A percentile compares a stretch with the other conserved stretches of the same genome.
These are phyloP conservation scores for Populus deltoides DNA, from an alignment of 345 rosid genomes.

Conservation along the genomic window DNA sequence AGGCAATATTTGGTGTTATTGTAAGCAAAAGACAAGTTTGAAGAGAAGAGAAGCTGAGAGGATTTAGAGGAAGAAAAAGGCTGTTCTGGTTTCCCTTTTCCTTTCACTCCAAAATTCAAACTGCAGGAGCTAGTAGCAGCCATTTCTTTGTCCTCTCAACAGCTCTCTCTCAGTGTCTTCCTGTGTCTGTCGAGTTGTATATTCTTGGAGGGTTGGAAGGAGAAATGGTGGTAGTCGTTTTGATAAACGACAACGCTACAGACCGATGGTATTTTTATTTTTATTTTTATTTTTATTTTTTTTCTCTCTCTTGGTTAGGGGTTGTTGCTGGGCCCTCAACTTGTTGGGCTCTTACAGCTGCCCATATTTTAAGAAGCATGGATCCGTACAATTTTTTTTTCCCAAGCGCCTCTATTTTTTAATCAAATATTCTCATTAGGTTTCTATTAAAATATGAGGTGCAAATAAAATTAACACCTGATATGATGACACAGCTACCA, in stretches of 20 bases:
- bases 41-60: neutral
- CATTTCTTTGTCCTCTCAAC: slow-evolving; percentile 3
- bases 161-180: neutral
- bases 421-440: too few relatives aligned
- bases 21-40: slow-evolving; percentile 7
- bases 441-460: too few relatives aligned
- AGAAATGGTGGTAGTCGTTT: neutral
- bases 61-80: slow-evolving; percentile 1
- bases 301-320: too few relatives aligned
- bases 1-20: neutral
- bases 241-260: neutral
- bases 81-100: slow-evolving; percentile 6
- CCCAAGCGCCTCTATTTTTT: too few relatives aligned
- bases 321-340: too few relatives aligned
- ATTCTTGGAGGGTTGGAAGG: neutral
- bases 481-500: too few relatives aligned
- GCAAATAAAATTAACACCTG: too few relatives aligned
- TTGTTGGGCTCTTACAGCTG: too few relatives aligned
- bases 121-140: slow-evolving; percentile 10
- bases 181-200: neutral
- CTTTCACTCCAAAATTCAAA: neutral
- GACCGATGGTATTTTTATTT: neutral
- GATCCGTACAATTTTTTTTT: too few relatives aligned
- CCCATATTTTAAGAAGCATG: too few relatives aligned
- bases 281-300: too few relatives aligned